Evolutionary conservation across 169 alveolate genomes (phyloP), one percentile per base, ranked within the genome.

Genomic region (Amoebophrya sp.): DNA sequence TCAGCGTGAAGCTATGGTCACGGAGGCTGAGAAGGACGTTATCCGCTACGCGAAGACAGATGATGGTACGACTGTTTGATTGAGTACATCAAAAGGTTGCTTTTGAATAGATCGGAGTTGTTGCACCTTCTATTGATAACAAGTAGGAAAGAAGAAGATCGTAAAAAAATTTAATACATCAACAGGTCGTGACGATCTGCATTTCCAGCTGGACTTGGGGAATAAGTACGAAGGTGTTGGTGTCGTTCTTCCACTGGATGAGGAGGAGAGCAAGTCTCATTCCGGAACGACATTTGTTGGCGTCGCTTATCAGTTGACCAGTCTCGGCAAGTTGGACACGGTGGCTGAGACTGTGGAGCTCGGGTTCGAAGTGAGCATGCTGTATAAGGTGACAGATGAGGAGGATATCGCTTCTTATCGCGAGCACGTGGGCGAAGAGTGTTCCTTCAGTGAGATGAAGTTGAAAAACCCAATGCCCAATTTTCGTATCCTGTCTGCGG

Each of bases 11-110:
- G 83, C 83, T 6, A 65, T 65, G 83, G 83, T 65, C 38, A 26
- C 83, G 36, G 83, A 65, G 83, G 83, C 83, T 1, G 83, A 65
- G 26, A 65, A 65, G 83, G 83, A 65, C 83, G 83, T 65, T 29
- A 65, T 65, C 26, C 83, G 83, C 38, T 65, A 65, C 83, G 83
- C 83, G 36, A 65, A 6, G 26, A 65, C 83, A 10, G 83, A 65
- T 29, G 83, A 65, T 36, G 83, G 83, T n/a, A n/a, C n/a, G n/a
- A n/a, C n/a, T n/a, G n/a, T n/a, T n/a, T n/a, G n/a, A n/a, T n/a
- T n/a, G n/a, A n/a, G n/a, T n/a, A n/a, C n/a, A n/a, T n/a, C n/a
- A n/a, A n/a, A n/a, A n/a, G n/a, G n/a, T n/a, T n/a, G n/a, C n/a
- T n/a, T n/a, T n/a, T n/a, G n/a, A n/a, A n/a, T n/a, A n/a, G n/a